phyloP scores from a whole-genome alignment of 2,329 filamentous ascomycete genomes.

The Aspergillus sp. region DNA sequence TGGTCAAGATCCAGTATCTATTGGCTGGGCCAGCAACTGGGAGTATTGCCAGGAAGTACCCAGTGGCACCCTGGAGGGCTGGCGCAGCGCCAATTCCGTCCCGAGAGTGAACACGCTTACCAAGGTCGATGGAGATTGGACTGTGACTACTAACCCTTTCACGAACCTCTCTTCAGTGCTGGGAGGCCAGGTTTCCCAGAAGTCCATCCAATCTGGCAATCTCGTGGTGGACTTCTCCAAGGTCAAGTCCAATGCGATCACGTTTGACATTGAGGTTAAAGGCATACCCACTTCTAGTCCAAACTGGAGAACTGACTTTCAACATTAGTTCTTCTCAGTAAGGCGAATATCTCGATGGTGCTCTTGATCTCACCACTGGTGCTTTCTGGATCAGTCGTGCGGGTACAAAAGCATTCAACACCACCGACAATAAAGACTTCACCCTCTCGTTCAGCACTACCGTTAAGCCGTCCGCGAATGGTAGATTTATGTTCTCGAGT shows the following conservation, averaged over 20 bases:
- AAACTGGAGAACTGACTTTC: slow-evolving; percentile 44
- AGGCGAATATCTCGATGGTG: slow-evolving; percentile 44
- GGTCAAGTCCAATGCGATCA: slow-evolving; percentile 48
- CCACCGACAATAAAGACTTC: slow-evolving; percentile 47
- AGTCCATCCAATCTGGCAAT: slow-evolving; percentile 38
- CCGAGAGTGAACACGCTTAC: slow-evolving; percentile 51
- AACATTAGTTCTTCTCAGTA: slow-evolving; percentile 48
- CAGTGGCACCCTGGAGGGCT: slow-evolving; percentile 49
- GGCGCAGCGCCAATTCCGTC: slow-evolving; percentile 51
- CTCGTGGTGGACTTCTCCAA: slow-evolving; percentile 48
- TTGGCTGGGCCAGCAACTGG: slow-evolving; percentile 58
- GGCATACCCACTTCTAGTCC: slow-evolving; percentile 30
- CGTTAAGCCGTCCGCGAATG: slow-evolving; percentile 14
- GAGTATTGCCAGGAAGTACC: slow-evolving; percentile 53
- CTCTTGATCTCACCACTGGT: slow-evolving; percentile 43
- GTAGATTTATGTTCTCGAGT: slow-evolving; percentile 40
- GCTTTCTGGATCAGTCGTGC: slow-evolving; percentile 51
- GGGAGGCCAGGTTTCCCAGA: slow-evolving; percentile 26
- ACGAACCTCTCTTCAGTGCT: slow-evolving; percentile 43
- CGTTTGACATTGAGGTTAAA: slow-evolving; percentile 52
- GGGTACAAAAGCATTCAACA: slow-evolving; percentile 42
- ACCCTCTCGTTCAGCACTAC: slow-evolving; percentile 48
- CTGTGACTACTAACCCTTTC: slow-evolving; percentile 48
- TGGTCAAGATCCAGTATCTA: slow-evolving; percentile 39
- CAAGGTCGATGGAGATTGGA: slow-evolving; percentile 48